phyloP scores from a whole-genome alignment of 768 basidiomycete species.

The Psilocybe tampanensis region DNA sequence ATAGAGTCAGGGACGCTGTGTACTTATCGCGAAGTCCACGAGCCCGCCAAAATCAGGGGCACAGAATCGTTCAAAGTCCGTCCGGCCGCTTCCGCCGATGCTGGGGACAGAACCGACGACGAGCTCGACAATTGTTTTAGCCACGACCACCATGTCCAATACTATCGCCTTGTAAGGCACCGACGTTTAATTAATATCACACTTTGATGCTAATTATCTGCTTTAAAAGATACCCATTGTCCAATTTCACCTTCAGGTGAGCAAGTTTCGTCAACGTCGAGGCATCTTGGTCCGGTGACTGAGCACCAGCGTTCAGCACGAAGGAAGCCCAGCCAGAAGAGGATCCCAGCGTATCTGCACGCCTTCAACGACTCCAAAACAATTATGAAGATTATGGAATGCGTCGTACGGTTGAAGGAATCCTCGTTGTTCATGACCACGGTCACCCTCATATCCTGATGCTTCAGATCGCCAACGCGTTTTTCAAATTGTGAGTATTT shows the following conservation, averaged over 20 bases:
- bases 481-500: slow-evolving; percentile 91
- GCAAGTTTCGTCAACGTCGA: slow-evolving; percentile 1
- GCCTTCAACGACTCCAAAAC: slow-evolving; percentile 90
- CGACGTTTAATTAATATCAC: neutral
- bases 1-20: neutral
- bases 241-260: slow-evolving; percentile 92
- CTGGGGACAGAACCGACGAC: too few species aligned
- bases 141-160: slow-evolving; percentile 43
- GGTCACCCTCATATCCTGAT: slow-evolving; percentile 98
- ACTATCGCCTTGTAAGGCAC: slow-evolving; percentile 51
- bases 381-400: slow-evolving; percentile 98
- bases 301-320: slow-evolving; percentile 51
- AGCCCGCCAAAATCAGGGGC: neutral
- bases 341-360: slow-evolving; percentile 93
- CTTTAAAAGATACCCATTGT: slow-evolving; percentile 71
- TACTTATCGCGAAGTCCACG: too few species aligned
- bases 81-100: slow-evolving; percentile 3
- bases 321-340: slow-evolving; percentile 98
- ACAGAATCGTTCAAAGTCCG: slow-evolving; percentile 4
- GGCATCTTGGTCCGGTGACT: neutral
- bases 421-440: slow-evolving; percentile 92
- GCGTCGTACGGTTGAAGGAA: slow-evolving; percentile 91
- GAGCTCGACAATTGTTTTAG: neutral
- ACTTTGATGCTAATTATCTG: neutral
- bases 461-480: slow-evolving; percentile 98